Percentiles rank a stretch among this genome's conserved stretches.
These are phyloP conservation scores for Neurospora intermedia DNA, from an alignment of 495 filamentous ascomycete species.

Conservation along the genomic window DNA sequence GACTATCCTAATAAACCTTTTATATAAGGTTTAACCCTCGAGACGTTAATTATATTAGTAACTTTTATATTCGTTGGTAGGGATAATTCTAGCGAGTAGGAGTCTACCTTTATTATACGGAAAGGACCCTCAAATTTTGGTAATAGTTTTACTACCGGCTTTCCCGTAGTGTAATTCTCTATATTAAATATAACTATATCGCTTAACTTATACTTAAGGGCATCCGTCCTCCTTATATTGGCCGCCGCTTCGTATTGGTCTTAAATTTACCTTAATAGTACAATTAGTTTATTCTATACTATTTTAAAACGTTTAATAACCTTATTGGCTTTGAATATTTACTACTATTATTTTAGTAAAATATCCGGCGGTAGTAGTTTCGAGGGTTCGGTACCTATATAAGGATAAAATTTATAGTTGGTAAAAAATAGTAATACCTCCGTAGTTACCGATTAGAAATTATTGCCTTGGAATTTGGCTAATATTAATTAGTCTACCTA, in stretches of 20 bases:
- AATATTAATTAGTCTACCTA: too few species aligned
- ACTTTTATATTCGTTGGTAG: neutral
- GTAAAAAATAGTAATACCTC: too few species aligned
- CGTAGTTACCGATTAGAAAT: too few species aligned
- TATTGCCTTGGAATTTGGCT: too few species aligned
- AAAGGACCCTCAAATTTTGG: neutral
- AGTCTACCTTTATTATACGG: neutral
- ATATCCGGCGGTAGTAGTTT: too few species aligned
- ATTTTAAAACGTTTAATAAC: too few species aligned
- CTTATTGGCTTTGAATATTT: too few species aligned
- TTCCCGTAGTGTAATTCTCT: neutral
- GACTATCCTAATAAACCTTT: accelerated
- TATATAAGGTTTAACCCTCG: neutral
- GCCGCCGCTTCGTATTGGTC: neutral
- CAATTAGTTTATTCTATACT: neutral
- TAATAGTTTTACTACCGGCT: neutral
- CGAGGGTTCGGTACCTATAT: too few species aligned
- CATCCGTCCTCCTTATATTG: neutral
- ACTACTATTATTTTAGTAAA: too few species aligned
- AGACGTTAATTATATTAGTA: neutral
- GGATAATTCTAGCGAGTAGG: neutral
- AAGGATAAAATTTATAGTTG: too few species aligned
- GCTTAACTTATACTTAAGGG: neutral
- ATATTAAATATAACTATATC: neutral
- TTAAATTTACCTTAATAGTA: too few species aligned